Base-by-base conservation (phyloP, 2,329 filamentous ascomycete genomes). In the Penicillium griseofulvum region DNA sequence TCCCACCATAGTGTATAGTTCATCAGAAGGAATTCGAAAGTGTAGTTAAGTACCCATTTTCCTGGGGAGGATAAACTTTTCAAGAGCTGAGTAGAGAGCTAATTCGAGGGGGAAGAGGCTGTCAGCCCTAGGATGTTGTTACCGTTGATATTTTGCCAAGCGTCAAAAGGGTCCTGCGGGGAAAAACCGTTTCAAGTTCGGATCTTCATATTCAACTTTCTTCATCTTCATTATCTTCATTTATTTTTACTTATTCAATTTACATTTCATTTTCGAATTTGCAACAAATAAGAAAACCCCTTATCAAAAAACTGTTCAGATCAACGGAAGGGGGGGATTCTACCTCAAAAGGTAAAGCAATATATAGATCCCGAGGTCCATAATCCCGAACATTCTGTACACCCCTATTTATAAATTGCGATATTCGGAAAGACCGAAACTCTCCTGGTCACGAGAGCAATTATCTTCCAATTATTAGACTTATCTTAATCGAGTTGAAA, bases 1-100 rank as follows among this genome's bases (percentile, higher is more conserved):
- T 36, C 74, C 74, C 46, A 75, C 73, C 74, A 76, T 76, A 49
- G 56, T 66, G 53, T 37, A 38, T 33, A 43, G 38, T 58, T 49
- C 38, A 34, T 42, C 38, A 38, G 37, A 43, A 43, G 44, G 28
- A 37, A n/a, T n/a, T 42, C 38, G 19, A 24, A 49, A 33, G 5
- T 33, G 16, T 28, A 22, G 9, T 33, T 17, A 54, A 36, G 51
- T 49, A 5, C 37, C 45, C 51, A 54, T 54, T 17, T 53, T 49
- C 12, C 4, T n/a, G n/a, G 28, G 34, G 5, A 11, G 5, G 29
- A 22, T 29, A 28, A 33, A 5, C 19, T 17, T 17, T 49, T 49
- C 19, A 36, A 34, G n/a, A 26, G 11, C 26, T 22, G 17, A n/a
- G 4, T 14, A 4, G n/a, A 4, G n/a, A 43, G n/a, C 12, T 33